A percentile compares a stretch with the other conserved stretches of the same genome.
phyloP scores from a whole-genome alignment of 495 filamentous ascomycete genomes.

The Xylaria curta region DNA sequence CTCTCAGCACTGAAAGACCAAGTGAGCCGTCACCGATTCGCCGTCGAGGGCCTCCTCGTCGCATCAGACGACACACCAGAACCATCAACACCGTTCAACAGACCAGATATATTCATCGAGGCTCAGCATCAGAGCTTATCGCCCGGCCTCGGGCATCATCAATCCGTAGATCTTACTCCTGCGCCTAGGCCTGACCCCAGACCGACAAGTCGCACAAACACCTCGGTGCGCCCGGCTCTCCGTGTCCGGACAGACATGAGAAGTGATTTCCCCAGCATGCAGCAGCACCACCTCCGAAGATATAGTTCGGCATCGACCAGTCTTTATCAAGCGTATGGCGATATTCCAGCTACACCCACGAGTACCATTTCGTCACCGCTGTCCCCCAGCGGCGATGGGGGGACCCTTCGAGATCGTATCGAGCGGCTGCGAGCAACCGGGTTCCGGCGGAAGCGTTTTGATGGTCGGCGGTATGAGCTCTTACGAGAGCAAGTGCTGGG shows the following conservation, averaged over 20 bases:
- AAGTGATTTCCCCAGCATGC: not conserved
- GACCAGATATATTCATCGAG: not conserved
- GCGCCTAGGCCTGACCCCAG: not conserved
- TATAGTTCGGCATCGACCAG: constrained; percentile 7
- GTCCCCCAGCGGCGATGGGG: not conserved
- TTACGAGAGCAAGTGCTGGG: constrained; percentile 53
- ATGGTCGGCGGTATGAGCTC: constrained; percentile 52
- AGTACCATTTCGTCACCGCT: constrained; percentile 25
- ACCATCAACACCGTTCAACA: not conserved
- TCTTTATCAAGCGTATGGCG: not conserved
- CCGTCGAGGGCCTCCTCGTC: constrained; percentile 44
- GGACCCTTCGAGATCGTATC: constrained; percentile 46
- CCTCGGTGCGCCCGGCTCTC: constrained; percentile 5
- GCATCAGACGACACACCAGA: constrained; percentile 28
- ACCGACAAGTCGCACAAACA: not conserved
- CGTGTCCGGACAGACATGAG: constrained; percentile 8
- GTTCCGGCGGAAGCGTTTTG: constrained; percentile 59
- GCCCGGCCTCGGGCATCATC: not conserved
- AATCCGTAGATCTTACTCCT: not conserved
- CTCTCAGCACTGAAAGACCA: constrained; percentile 49
- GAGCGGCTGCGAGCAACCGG: constrained; percentile 52
- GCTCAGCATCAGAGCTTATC: not conserved
- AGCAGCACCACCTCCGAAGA: not conserved
- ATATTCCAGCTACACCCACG: not conserved
- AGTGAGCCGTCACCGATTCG: constrained; percentile 48